Conservation (phyloP, 192 early-diverging fungal species). For the Haplosporangium gracile region DNA sequence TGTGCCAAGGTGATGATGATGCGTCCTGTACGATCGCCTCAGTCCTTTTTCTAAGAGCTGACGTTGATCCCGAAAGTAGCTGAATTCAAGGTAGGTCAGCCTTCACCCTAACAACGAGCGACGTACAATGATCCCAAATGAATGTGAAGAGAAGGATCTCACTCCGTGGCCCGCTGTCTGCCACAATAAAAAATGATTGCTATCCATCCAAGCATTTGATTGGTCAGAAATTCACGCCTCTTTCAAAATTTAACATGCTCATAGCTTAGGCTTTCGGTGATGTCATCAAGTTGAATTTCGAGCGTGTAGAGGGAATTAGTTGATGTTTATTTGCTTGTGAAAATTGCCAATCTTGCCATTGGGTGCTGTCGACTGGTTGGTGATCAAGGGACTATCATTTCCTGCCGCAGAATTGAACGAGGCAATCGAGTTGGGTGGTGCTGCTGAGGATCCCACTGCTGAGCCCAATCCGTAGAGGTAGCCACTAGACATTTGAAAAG, state of each 20-base stretch:
- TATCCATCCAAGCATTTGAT: slow-evolving; percentile 15
- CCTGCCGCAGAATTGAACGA: slow-evolving; percentile 57
- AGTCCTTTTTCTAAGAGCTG: neutral
- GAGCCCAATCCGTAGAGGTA: slow-evolving; percentile 66
- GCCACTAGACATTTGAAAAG: slow-evolving; percentile 45
- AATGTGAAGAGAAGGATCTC: slow-evolving; percentile 59
- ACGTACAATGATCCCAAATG: slow-evolving; percentile 56
- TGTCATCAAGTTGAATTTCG: neutral
- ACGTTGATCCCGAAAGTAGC: neutral
- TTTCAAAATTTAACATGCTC: neutral
- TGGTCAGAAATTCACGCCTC: neutral
- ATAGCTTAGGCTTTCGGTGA: neutral
- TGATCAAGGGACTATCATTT: slow-evolving; percentile 53
- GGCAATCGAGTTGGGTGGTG: slow-evolving; percentile 53
- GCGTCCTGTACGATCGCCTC: neutral
- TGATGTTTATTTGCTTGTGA: slow-evolving; percentile 50
- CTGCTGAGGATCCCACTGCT: slow-evolving; percentile 51
- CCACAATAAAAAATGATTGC: slow-evolving; percentile 13
- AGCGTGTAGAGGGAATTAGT: neutral
- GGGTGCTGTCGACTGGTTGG: slow-evolving; percentile 42
- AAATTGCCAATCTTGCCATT: slow-evolving; percentile 46
- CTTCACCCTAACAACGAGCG: neutral
- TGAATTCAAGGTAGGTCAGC: neutral
- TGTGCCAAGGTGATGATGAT: neutral
- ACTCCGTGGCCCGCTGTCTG: neutral